Evolutionary conservation across 176 grass and related monocot species (phyloP).

Genomic region (Carex parvula): DNA sequence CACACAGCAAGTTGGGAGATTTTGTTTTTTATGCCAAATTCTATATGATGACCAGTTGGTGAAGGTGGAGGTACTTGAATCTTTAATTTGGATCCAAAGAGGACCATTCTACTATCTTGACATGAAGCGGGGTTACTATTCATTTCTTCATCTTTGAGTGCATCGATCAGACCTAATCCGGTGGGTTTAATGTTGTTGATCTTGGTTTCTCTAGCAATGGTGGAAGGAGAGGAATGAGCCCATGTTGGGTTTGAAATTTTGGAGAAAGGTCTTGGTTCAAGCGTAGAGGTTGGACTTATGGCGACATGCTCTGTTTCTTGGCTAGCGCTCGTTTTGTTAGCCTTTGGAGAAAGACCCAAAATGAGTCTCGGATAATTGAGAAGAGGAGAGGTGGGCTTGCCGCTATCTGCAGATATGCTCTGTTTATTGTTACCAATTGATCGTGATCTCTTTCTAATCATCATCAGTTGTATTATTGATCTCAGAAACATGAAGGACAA

Average conservation of each 20-base stretch:
- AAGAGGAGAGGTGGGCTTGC: slow-evolving; percentile 4
- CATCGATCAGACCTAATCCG: slow-evolving; percentile 55
- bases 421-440: slow-evolving; percentile 30
- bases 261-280: slow-evolving; percentile 33
- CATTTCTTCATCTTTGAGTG: slow-evolving; percentile 32
- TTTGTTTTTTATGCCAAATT: slow-evolving; percentile 39
- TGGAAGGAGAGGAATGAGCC: slow-evolving; percentile 28
- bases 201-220: slow-evolving; percentile 8
- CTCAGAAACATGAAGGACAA: slow-evolving; percentile 26
- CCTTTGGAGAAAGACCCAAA: slow-evolving; percentile 27
- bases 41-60: slow-evolving; percentile 21
- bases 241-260: background rate
- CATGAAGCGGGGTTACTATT: background rate
- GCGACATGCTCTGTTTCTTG: slow-evolving; percentile 22
- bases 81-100: slow-evolving; percentile 36
- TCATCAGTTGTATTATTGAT: slow-evolving; percentile 32
- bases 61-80: slow-evolving; percentile 31
- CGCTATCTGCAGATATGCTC: slow-evolving; percentile 23
- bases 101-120: slow-evolving; percentile 18
- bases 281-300: slow-evolving; percentile 49
- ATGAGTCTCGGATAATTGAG: slow-evolving; percentile 35
- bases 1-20: slow-evolving; percentile 19
- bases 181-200: slow-evolving; percentile 13
- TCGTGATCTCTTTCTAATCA: slow-evolving; percentile 45
- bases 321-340: background rate